Evolutionary conservation across 441 rosid species (phyloP).

Genomic region (Flueggea neowawraea): DNA sequence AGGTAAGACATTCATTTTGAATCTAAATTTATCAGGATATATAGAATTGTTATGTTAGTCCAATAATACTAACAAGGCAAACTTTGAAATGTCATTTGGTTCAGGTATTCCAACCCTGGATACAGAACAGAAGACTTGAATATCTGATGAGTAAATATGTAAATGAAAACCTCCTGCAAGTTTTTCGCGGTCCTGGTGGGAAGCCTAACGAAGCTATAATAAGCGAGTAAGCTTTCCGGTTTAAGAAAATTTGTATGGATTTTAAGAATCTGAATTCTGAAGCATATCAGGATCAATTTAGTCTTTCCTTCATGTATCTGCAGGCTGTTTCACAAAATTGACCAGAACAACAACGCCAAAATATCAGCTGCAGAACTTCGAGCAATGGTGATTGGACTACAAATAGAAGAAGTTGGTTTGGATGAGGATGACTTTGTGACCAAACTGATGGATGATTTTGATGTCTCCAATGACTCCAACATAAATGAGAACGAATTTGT

Average conservation of each 20-base stretch:
- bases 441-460: conserved; percentile 33
- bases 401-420: conserved; percentile 29
- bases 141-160: conserved; percentile 23
- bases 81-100: not conserved
- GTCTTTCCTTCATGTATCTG: not conserved
- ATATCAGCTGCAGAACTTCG: conserved; percentile 33
- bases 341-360: conserved; percentile 15
- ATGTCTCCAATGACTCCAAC: conserved; percentile 18
- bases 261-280: not conserved
- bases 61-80: not conserved
- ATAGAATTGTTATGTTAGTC: not conserved
- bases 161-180: conserved; percentile 14
- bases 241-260: not conserved
- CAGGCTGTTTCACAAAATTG: conserved; percentile 41
- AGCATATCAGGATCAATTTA: not conserved
- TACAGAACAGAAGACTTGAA: conserved; percentile 35
- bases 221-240: conserved; percentile 18
- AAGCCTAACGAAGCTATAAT: conserved; percentile 23
- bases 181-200: conserved; percentile 24
- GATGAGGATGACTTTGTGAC: conserved; percentile 18
- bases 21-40: not conserved
- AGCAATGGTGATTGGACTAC: conserved; percentile 36
- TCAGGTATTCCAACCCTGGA: conserved; percentile 53
- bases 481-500: conserved; percentile 34
- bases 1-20: conserved; percentile 21